Percentiles rank a stretch among this genome's conserved stretches.
Conservation (phyloP, 352 stramenopile species). For the Globisporangium canariense region DNA sequence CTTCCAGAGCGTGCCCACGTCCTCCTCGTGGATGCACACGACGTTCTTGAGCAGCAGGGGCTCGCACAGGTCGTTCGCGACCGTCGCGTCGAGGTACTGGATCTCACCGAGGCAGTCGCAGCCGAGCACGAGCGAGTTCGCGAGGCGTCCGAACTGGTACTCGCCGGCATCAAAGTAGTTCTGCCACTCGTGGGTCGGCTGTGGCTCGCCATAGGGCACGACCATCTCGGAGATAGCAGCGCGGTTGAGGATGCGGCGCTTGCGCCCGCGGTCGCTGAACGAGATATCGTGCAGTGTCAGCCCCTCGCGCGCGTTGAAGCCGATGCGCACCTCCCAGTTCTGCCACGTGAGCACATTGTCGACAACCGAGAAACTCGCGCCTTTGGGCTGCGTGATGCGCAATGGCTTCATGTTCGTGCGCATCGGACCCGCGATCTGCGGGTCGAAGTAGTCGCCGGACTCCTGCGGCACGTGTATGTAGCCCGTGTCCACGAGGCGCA, state of each 20-base stretch:
- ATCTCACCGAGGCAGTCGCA: constrained; percentile 85
- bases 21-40: constrained; percentile 85
- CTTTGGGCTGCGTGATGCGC: constrained; percentile 70
- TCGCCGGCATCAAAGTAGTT: constrained; percentile 87
- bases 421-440: constrained; percentile 34
- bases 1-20: constrained; percentile 77
- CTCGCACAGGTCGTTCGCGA: constrained; percentile 53
- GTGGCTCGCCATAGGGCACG: constrained; percentile 78
- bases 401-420: constrained; percentile 55
- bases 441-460: constrained; percentile 42
- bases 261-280: constrained; percentile 36
- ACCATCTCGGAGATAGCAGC: constrained; percentile 82
- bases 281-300: constrained; percentile 70
- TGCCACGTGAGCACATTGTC: constrained; percentile 74
- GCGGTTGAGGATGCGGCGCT: constrained; percentile 63
- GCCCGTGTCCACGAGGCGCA: constrained; percentile 38
- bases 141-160: constrained; percentile 72
- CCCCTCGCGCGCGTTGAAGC: constrained; percentile 81
- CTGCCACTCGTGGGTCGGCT: constrained; percentile 67
- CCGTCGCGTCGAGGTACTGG: constrained; percentile 75
- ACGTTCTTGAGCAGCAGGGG: constrained; percentile 58
- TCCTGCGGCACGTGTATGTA: constrained; percentile 45
- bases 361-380: constrained; percentile 66
- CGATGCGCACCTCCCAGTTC: constrained; percentile 77
- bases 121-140: constrained; percentile 75